Evolutionary conservation across 768 basidiomycete species (phyloP).

Genomic region (Agrocybe praecox): DNA sequence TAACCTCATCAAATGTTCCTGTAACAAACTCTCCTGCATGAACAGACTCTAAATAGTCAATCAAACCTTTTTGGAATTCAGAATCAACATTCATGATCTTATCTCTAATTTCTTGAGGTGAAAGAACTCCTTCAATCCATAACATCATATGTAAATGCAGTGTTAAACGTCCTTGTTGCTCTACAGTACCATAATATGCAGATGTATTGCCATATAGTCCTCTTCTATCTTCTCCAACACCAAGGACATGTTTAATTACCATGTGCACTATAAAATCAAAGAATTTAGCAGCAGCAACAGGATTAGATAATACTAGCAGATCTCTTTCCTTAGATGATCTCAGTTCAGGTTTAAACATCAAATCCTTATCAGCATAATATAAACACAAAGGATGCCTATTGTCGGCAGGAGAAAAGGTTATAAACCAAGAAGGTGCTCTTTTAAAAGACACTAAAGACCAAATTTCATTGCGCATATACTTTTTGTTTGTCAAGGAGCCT

Average conservation of each 20-base stretch:
- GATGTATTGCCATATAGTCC: conserved; percentile 29
- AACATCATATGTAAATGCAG: conserved; percentile 35
- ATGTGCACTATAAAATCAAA: conserved; percentile 31
- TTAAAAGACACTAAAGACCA: conserved; percentile 27
- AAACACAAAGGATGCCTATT: conserved; percentile 25
- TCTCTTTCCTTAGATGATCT: neutral
- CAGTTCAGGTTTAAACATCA: neutral
- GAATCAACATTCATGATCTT: conserved; percentile 20
- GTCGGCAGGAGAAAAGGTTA: conserved; percentile 33
- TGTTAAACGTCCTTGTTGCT: conserved; percentile 32
- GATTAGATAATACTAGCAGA: conserved; percentile 21
- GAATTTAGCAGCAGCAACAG: conserved; percentile 32
- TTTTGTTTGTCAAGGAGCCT: conserved; percentile 25
- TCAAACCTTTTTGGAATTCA: conserved; percentile 19
- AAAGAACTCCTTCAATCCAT: conserved; percentile 27
- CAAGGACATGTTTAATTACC: conserved; percentile 27
- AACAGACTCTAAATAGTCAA: conserved; percentile 34
- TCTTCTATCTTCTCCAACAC: conserved; percentile 7
- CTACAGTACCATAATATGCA: conserved; percentile 28
- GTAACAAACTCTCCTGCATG: conserved; percentile 27
- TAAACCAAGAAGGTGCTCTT: conserved; percentile 29
- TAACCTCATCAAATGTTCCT: neutral
- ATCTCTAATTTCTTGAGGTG: conserved; percentile 34
- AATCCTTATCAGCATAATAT: conserved; percentile 19
- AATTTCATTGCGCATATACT: conserved; percentile 29